Percentiles rank a stretch among this genome's conserved stretches.
Evolutionary conservation across 139 green algal species (phyloP).

Genomic region (Chlorella sp.): DNA sequence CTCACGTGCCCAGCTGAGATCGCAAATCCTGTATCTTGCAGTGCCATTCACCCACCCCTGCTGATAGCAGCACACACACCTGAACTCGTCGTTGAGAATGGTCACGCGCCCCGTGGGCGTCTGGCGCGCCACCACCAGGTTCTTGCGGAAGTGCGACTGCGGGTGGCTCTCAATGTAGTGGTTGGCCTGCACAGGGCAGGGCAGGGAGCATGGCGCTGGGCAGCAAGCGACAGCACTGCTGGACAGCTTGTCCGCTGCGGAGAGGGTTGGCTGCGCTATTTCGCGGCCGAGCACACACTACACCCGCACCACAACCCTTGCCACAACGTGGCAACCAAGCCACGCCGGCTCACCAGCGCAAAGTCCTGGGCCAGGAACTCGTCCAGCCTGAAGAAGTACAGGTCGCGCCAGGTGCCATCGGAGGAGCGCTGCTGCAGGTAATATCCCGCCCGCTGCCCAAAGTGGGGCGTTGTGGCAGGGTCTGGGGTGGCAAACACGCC

Average conservation of each 20-base stretch:
- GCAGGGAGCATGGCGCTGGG: too few species aligned
- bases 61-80: too few species aligned
- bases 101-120: neutral
- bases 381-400: constrained; percentile 26
- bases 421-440: neutral
- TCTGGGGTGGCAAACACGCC: neutral
- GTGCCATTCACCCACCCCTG: too few species aligned
- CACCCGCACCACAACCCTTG: too few species aligned
- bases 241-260: too few species aligned
- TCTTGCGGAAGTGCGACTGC: neutral
- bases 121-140: constrained; percentile 1
- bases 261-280: too few species aligned
- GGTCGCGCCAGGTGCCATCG: neutral
- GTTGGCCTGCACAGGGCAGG: neutral
- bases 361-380: constrained; percentile 21
- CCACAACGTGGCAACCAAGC: too few species aligned
- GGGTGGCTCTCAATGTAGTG: neutral
- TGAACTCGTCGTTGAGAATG: neutral
- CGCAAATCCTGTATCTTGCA: too few species aligned
- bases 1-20: too few species aligned
- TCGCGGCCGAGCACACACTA: too few species aligned
- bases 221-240: too few species aligned
- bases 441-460: neutral
- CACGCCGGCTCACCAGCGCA: neutral
- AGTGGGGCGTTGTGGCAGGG: neutral